Evolutionary conservation across 1,139 yeast genomes (phyloP).

Genomic region (Yamadazyma aaseri): DNA sequence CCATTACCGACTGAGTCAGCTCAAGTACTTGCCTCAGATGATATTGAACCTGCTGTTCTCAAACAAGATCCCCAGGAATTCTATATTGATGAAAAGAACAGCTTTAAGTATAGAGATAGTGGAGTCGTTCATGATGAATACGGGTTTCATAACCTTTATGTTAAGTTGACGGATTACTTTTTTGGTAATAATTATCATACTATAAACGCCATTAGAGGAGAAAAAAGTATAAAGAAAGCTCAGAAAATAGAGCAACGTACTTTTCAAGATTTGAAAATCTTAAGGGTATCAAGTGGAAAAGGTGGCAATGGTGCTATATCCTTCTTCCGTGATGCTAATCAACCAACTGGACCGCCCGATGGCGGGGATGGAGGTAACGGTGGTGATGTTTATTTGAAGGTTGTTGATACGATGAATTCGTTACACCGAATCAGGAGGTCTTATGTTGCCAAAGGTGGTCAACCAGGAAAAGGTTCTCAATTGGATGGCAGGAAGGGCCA

Average conservation of each 20-base stretch:
- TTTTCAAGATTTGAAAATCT: slow-evolving; percentile 61
- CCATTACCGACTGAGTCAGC: slow-evolving; percentile 11
- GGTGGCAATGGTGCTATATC: slow-evolving; percentile 92
- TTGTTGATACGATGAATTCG: slow-evolving; percentile 67
- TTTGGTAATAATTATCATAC: slow-evolving; percentile 44
- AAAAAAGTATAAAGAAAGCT: slow-evolving; percentile 26
- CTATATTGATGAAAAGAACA: slow-evolving; percentile 13
- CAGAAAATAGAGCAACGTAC: slow-evolving; percentile 39
- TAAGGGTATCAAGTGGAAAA: slow-evolving; percentile 69
- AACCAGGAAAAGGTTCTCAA: slow-evolving; percentile 69
- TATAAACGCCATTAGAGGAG: slow-evolving; percentile 37
- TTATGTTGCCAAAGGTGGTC: slow-evolving; percentile 73
- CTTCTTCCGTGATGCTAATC: slow-evolving; percentile 80
- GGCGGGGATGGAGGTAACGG: slow-evolving; percentile 99
- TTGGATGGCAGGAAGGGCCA: slow-evolving; percentile 82
- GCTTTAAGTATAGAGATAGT: slow-evolving; percentile 17
- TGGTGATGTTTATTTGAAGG: slow-evolving; percentile 81
- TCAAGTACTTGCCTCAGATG: slow-evolving; percentile 3
- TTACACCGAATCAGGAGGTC: slow-evolving; percentile 66
- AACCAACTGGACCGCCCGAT: slow-evolving; percentile 90
- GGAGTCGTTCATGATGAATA: slow-evolving; percentile 19
- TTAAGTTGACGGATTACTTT: slow-evolving; percentile 40
- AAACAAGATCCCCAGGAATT: slow-evolving; percentile 4
- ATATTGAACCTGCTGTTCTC: slow-evolving; percentile 4
- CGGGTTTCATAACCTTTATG: slow-evolving; percentile 22